Conservation (phyloP, 768 basidiomycete genomes). For the Pleurotus pulmonarius region DNA sequence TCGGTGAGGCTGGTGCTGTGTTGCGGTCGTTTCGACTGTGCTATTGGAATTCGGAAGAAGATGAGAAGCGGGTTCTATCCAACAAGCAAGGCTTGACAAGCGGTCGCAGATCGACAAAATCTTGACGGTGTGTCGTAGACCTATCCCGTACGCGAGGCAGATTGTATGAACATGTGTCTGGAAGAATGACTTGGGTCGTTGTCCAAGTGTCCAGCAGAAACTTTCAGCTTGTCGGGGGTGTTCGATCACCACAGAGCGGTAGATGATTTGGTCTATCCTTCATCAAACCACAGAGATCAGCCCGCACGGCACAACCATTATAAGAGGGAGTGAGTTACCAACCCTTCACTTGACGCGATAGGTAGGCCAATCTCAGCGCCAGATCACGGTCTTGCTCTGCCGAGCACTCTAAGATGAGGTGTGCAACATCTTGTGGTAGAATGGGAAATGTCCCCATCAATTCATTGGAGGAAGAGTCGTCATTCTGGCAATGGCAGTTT, state of each 20-base stretch:
- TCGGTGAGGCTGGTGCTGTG: no score
- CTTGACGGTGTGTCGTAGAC: slow-evolving; percentile 9
- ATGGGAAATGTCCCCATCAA: slow-evolving; percentile 1
- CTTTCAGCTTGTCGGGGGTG: slow-evolving; percentile 10
- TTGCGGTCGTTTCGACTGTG: no score
- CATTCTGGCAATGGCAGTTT: no score
- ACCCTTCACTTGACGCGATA: slow-evolving; percentile 5
- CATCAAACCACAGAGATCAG: no score
- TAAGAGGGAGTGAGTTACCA: slow-evolving; percentile 1
- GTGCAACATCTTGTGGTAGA: slow-evolving; percentile 13
- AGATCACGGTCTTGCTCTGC: slow-evolving; percentile 12
- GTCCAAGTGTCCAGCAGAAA: slow-evolving; percentile 11
- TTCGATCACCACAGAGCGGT: slow-evolving; percentile 10
- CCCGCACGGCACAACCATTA: no score
- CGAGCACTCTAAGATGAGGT: slow-evolving; percentile 15
- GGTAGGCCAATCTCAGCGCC: slow-evolving; percentile 9
- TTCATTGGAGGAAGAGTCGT: no score
- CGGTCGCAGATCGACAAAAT: slow-evolving; percentile 9
- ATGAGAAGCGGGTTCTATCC: background rate
- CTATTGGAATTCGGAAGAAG: no score
- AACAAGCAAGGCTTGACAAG: slow-evolving; percentile 12
- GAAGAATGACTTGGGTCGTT: slow-evolving; percentile 8
- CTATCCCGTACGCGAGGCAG: slow-evolving; percentile 11
- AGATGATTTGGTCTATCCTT: slow-evolving; percentile 16
- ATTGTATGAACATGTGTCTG: slow-evolving; percentile 11